Evolutionary conservation across 495 filamentous ascomycete species (phyloP), one percentile per base, ranked within the genome.

Genomic region (Aspergillus hancockii): DNA sequence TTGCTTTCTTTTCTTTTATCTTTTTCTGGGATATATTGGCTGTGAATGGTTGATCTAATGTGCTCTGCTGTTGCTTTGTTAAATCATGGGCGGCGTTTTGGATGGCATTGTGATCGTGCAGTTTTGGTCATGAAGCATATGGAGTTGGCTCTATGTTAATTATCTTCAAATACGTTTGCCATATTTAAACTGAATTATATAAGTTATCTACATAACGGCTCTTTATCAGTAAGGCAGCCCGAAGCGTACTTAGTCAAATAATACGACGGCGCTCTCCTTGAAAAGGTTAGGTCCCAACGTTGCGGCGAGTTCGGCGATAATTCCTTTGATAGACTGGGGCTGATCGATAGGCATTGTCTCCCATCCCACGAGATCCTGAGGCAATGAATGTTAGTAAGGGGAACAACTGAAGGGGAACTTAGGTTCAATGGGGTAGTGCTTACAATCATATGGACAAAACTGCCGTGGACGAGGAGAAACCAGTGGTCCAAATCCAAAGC

Each of bases 251-350:
- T 54, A 77, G 49, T 75, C 71, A 58, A 80, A 76, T 32, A 81
- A 60, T 30, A 78, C 76, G 30, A 77, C 76, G 0, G 73, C 78
- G 52, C 74, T 81, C 52, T 85, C 72, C 32, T 70, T 72, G 40
- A 88, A 81, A 49, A 92, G 63, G 8, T 86, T 85, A 8, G 84
- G 82, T 3, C 93, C 93, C 41, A 96, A 73, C 4, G 80, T 85
- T 8, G 93, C 90, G 9, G 89, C 88, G 36, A 96, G 71, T 66
- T 96, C 91, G 7, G 84, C 90, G 43, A 94, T 73, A 40, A 85
- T 79, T 0, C 84, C 85, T 70, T 90, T 92, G 28, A 91, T 61
- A 0, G 78, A 76, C 25, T 74, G 71, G 5, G 78, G 67, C 57
- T 85, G 75, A 14, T 70, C 68, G 12, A 89, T 72, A 13, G 77